phyloP scores from a whole-genome alignment of 179 eudicot species.

The Gypsophila paniculata region DNA sequence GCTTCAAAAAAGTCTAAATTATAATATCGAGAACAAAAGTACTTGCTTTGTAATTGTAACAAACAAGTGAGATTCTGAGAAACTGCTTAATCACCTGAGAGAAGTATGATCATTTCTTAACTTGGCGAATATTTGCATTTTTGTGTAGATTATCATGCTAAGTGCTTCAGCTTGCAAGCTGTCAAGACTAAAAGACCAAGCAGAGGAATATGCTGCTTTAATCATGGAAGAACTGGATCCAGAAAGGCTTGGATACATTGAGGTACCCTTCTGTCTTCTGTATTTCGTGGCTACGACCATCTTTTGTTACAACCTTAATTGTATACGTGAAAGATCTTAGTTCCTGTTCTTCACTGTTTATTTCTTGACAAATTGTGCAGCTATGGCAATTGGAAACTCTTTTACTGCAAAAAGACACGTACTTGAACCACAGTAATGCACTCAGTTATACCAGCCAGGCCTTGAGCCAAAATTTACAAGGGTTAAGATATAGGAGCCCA shows the following conservation, averaged over 20 bases:
- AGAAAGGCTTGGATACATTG: constrained; percentile 91
- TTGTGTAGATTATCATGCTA: constrained; percentile 66
- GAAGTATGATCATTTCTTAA: neutral
- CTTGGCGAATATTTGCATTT: constrained; percentile 11
- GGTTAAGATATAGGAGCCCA: constrained; percentile 52
- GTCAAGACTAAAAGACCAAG: constrained; percentile 75
- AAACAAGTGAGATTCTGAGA: neutral
- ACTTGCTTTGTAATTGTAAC: too few species aligned
- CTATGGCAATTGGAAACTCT: constrained; percentile 98
- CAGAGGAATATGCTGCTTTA: constrained; percentile 93
- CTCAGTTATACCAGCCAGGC: constrained; percentile 90
- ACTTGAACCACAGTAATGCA: constrained; percentile 90
- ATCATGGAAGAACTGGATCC: constrained; percentile 97
- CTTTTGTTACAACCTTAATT: neutral
- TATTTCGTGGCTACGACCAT: neutral
- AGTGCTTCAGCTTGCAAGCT: constrained; percentile 93
- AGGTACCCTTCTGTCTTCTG: constrained; percentile 39
- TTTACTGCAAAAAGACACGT: constrained; percentile 84
- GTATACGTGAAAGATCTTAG: constrained; percentile 12
- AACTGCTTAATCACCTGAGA: neutral
- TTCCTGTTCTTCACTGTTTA: constrained; percentile 6
- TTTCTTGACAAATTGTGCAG: constrained; percentile 41
- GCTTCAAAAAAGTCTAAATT: too few species aligned
- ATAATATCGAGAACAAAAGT: too few species aligned
- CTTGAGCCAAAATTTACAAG: constrained; percentile 83